A percentile compares a stretch with the other conserved stretches of the same genome.
phyloP scores from a whole-genome alignment of 2,329 filamentous ascomycete genomes.

The Pseudodiploospora longispora region DNA sequence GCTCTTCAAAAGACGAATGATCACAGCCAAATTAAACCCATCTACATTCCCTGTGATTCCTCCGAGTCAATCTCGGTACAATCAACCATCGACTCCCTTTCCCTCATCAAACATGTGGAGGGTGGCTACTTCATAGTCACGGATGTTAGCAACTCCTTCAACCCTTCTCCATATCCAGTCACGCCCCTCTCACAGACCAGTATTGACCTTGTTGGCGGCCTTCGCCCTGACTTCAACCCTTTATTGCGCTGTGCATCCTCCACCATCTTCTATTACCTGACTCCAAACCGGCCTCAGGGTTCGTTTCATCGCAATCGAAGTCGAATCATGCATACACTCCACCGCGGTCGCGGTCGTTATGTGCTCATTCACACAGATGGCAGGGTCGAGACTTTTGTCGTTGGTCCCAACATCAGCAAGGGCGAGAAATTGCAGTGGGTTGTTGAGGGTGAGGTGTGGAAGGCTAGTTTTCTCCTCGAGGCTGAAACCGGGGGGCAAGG shows the following conservation, averaged over 20 bases:
- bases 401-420: slow-evolving; percentile 46
- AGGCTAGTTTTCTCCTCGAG: slow-evolving; percentile 51
- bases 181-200: slow-evolving; percentile 28
- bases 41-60: slow-evolving; percentile 1
- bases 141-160: slow-evolving; percentile 40
- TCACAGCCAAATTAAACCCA: slow-evolving; percentile 1
- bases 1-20: too few relatives aligned
- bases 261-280: slow-evolving; percentile 58
- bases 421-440: slow-evolving; percentile 62
- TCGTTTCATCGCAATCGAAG: slow-evolving; percentile 56
- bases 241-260: slow-evolving; percentile 46
- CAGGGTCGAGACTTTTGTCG: slow-evolving; percentile 55
- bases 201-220: slow-evolving; percentile 21
- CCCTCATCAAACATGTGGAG: slow-evolving; percentile 43
- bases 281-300: slow-evolving; percentile 44
- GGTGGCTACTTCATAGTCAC: slow-evolving; percentile 59
- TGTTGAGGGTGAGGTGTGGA: slow-evolving; percentile 60
- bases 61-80: slow-evolving; percentile 9
- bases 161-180: slow-evolving; percentile 40
- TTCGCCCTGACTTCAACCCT: slow-evolving; percentile 29
- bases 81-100: slow-evolving; percentile 26
- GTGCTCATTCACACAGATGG: slow-evolving; percentile 53
- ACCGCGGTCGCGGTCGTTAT: slow-evolving; percentile 55
- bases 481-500: slow-evolving; percentile 24
- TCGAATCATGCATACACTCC: slow-evolving; percentile 57